These are phyloP conservation scores for Phytophthora litchii DNA, from an alignment of 352 stramenopile genomes.

Conservation along the genomic window DNA sequence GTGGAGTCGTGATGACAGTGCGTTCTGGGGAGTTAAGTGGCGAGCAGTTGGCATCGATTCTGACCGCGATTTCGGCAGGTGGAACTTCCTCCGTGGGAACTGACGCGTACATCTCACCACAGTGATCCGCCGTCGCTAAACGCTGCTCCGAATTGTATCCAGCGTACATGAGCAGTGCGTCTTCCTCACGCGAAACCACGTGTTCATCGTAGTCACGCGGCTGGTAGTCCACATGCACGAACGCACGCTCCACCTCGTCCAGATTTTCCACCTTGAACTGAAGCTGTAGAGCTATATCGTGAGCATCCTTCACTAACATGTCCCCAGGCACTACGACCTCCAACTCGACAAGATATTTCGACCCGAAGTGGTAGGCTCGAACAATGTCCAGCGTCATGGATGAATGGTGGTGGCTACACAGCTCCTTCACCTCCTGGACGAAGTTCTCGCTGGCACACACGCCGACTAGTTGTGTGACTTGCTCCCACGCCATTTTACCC, in stretches of 20 bases:
- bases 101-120: slow-evolving; percentile 22
- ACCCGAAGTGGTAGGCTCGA: slow-evolving; percentile 92
- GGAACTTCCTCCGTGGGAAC: slow-evolving; percentile 25
- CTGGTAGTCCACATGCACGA: slow-evolving; percentile 96
- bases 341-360: slow-evolving; percentile 94
- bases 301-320: slow-evolving; percentile 90
- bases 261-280: slow-evolving; percentile 84
- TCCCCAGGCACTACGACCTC: slow-evolving; percentile 92
- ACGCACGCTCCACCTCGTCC: slow-evolving; percentile 92
- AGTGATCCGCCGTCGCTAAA: slow-evolving; percentile 9
- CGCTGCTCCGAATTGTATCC: slow-evolving; percentile 20
- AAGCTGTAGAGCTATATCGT: slow-evolving; percentile 95
- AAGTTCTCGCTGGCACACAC: slow-evolving; percentile 85
- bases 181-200: slow-evolving; percentile 52
- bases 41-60: slow-evolving; percentile 6
- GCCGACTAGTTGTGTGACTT: slow-evolving; percentile 87
- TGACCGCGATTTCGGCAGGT: slow-evolving; percentile 3
- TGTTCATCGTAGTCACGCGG: slow-evolving; percentile 74
- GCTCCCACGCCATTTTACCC: slow-evolving; percentile 91
- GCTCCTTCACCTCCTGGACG: slow-evolving; percentile 84
- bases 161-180: slow-evolving; percentile 54
- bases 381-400: slow-evolving; percentile 89
- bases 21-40: slow-evolving; percentile 13
- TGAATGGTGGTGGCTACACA: slow-evolving; percentile 76
- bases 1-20: slow-evolving; percentile 10